Base-by-base conservation (phyloP, 163 green algal genomes). In the Chlamydomonas reinhardtii region DNA sequence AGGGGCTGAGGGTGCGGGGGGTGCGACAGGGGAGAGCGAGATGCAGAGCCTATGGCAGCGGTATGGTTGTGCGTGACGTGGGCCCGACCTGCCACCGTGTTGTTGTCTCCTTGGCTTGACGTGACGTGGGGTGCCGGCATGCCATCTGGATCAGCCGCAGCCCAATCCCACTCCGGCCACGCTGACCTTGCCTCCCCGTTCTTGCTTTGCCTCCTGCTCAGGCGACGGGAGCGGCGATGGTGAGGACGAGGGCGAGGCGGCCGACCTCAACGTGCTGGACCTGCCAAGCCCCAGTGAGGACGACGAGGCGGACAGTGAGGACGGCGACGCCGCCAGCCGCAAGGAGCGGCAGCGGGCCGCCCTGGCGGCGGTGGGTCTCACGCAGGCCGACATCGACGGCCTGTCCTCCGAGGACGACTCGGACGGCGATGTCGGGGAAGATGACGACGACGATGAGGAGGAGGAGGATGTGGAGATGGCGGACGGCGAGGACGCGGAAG, bases 401-500 rank as follows among this genome's bases (percentile, higher is more conserved):
- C 62, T 83, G 73, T 76, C 59, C 15, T 69, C 59, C 34, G 83
- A 84, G 61, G 83, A 86, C 32, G 64, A 74, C 25, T 85, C 85
- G 16, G 87, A 92, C 32, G 84, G 78, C 43, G 74, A 74, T 37
- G 68, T n/a, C 4, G 29, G 5, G 66, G 66, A 73, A 24, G 66
- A 2, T 25, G 75, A 31, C 34, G 73, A 39, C 25, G 80, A 65
- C 17, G 78, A 88, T 2, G 75, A 71, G 69, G 72, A 39, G 35
- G 59, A 74, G 32, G 78, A 82, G n/a, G 76, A 71, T 62, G 39
- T 14, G 32, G 75, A 48, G 37, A 43, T 72, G 35, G 61, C 59
- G 62, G 52, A 32, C 15, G 75, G 73, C 15, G 72, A 39, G n/a
- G 73, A 65, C 3, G 74, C 24, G n/a, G 69, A n/a, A 32, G 71